Evolutionary conservation across 192 early-diverging fungal genomes (phyloP), one percentile per base, ranked within the genome.

Genomic region (Podila minutissima): DNA sequence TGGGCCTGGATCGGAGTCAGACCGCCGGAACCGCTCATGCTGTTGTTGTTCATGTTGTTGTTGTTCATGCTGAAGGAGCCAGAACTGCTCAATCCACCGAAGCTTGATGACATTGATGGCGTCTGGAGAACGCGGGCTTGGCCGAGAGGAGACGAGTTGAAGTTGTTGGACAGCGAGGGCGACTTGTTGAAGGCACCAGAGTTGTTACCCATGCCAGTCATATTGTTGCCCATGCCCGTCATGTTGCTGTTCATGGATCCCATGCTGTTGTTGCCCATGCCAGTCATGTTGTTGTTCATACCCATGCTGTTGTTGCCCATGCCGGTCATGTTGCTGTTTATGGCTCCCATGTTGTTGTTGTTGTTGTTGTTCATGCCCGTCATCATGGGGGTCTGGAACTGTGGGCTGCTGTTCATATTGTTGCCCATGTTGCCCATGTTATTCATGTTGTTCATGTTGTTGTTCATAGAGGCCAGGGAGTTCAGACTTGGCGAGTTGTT

Each of bases 81-180:
- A 15, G 65, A 65, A 10, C 24, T 55, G 9, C 31, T 31, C 59
- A 61, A 3, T 20, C 66, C 64, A 17, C 70, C 70, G 59, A 61
- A 64, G 31, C 68, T 41, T 8, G 62, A 24, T 2, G 68, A 72
- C 3, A 61, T 38, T 1, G 50, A 37, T 15, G 74, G 62, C 2
- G 69, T 59, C 68, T 79, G 76, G 46, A 79, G 70, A 19, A 79
- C 67, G 2, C 76, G 69, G 19, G 76, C 72, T 35, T 79, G 76
- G 29, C 76, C 70, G 63, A 79, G 53, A 31, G 76, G 76, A 1
- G 76, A 79, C 9, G 76, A 72, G 19, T n/a, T 51, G 53, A 72
- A 67, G 31, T 32, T 32, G 51, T 79, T 79, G 2, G 75, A 71
- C 69, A 79, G 11, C n/a, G 69, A 72, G 4, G 76, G 76, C 15